Percentiles rank a stretch among this genome's conserved stretches.
phyloP scores from a whole-genome alignment of 176 grass and related monocot species.

The Carex scoparia region DNA sequence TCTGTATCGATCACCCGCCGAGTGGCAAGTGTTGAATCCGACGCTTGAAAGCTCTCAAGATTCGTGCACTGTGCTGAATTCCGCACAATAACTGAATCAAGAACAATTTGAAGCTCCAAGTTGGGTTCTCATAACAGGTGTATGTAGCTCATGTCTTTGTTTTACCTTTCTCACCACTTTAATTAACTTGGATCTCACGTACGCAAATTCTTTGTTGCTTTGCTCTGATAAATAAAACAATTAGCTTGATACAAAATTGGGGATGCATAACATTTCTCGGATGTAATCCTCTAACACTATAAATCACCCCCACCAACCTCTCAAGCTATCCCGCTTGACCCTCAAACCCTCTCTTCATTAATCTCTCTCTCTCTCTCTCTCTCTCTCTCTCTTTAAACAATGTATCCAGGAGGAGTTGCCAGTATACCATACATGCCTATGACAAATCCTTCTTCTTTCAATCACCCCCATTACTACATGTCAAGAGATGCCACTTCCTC shows the following conservation, averaged over 20 bases:
- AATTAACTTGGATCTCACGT: neutral
- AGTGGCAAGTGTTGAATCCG: no score
- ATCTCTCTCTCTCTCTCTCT: neutral
- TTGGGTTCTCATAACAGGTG: neutral
- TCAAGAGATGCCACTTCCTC: conserved; percentile 36
- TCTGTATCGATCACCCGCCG: no score
- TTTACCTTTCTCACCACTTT: neutral
- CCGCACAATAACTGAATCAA: no score
- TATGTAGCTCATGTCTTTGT: neutral
- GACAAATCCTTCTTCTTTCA: conserved; percentile 46
- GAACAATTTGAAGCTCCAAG: no score
- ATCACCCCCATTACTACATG: conserved; percentile 54
- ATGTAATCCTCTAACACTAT: conserved; percentile 44
- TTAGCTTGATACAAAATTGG: neutral
- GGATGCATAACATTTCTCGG: conserved; percentile 13
- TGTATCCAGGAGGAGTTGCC: conserved; percentile 77
- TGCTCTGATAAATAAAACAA: neutral
- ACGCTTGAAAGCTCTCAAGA: no score
- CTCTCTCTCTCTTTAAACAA: conserved; percentile 15
- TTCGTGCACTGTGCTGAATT: no score
- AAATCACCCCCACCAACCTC: conserved; percentile 48
- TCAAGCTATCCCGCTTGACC: conserved; percentile 32
- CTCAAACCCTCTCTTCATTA: conserved; percentile 21
- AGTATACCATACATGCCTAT: conserved; percentile 58
- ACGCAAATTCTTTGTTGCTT: neutral